Base-by-base conservation (phyloP, 1,139 yeast genomes). In the Debaryomycetaceae sp. region DNA sequence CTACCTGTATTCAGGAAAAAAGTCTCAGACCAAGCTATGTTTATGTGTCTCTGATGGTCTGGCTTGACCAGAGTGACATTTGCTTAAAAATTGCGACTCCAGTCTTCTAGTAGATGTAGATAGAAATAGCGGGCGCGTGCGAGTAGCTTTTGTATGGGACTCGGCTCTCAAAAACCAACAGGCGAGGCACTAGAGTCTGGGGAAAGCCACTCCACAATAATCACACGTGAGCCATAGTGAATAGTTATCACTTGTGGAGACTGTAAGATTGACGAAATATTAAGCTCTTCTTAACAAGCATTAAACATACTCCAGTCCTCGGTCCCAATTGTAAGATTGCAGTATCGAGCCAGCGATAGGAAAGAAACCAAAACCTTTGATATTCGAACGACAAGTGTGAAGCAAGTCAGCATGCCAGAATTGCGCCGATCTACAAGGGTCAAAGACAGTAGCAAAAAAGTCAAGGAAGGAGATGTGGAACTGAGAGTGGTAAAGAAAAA, bases 371-470 rank as follows among this genome's bases (percentile, higher is more conserved):
- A 17, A 17, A 17, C 4, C 20, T 17, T 17, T 17, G 20, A 17
- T 17, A 17, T 17, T 17, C 20, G 20, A 17, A 17, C 20, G 20
- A 17, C 20, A 17, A 27, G 31, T 3, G 31, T 27, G 31, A 8
- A 36, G n/a, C 8, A 6, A 22, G 34, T 41, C 35, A 43, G 37
- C 23, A 78, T 78, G 83, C 68, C 72, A 17, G 77, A 66, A 62
- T 65, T 76, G 58, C 81, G 84, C 61, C 79, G 83, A 51, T 78
- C 84, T 24, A 62, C 78, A 13, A 73, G 83, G 61, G 61, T 68
- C 34, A 67, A 74, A 29, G 47, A 66, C 34, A 52, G 48, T 37
- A 54, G 62, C 39, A 52, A 51, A 4, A 37, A 38, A 33, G n/a
- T 45, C n/a, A 39, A 40, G 24, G 39, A 39, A 6, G 27, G 34